phyloP scores from a whole-genome alignment of 805 yeast species.

The Metschnikowia corniflorae region DNA sequence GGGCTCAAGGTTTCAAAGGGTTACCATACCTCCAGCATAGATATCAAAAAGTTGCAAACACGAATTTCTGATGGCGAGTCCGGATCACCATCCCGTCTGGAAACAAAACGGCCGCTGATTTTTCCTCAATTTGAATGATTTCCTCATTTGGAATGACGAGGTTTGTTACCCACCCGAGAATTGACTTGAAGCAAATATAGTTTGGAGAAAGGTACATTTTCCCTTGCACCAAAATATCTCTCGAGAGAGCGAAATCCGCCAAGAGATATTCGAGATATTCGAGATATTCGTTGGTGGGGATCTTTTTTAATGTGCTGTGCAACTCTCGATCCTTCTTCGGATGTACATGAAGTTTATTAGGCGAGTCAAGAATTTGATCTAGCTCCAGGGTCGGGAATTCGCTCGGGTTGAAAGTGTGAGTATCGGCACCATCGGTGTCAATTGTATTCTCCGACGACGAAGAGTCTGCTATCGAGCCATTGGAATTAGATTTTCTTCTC shows the following conservation, averaged over 20 bases:
- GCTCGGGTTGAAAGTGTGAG: constrained; percentile 13
- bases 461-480: constrained; percentile 12
- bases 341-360: constrained; percentile 7
- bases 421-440: constrained; percentile 16
- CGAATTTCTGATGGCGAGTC: constrained; percentile 58
- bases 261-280: no score
- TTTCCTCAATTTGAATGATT: constrained; percentile 60
- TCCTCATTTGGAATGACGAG: constrained; percentile 56
- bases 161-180: constrained; percentile 64
- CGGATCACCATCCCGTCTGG: constrained; percentile 66
- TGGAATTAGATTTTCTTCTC: constrained; percentile 20
- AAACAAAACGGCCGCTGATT: constrained; percentile 61
- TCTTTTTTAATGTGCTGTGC: constrained; percentile 53
- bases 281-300: constrained; percentile 50
- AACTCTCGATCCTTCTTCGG: constrained; percentile 55
- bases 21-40: no score
- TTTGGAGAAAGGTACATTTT: constrained; percentile 54
- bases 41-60: constrained; percentile 65
- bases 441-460: constrained; percentile 8
- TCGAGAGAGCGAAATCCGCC: constrained; percentile 59
- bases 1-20: no score
- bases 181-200: constrained; percentile 59
- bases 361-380: constrained; percentile 10
- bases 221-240: constrained; percentile 68
- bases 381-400: constrained; percentile 15